phyloP scores from a whole-genome alignment of 2,329 filamentous ascomycete genomes.

The Fusarium coicis region DNA sequence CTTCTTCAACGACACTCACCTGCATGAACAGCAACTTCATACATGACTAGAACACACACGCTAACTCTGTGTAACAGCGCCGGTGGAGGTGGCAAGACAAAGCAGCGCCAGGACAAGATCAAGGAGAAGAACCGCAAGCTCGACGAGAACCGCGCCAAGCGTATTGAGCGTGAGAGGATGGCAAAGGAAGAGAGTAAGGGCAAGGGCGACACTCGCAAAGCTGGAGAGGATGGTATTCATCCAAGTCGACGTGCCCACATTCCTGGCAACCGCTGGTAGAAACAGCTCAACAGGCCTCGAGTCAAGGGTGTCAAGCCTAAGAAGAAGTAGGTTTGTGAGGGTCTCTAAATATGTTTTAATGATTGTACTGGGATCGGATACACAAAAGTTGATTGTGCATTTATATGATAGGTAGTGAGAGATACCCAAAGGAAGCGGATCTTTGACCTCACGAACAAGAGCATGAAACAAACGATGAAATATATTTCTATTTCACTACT shows the following conservation, averaged over 20 bases:
- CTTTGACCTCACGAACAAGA: slow-evolving; percentile 36
- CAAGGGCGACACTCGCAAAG: slow-evolving; percentile 37
- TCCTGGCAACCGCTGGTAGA: slow-evolving; percentile 34
- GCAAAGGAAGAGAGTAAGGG: slow-evolving; percentile 46
- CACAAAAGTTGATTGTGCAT: slow-evolving; percentile 36
- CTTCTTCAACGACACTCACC: slow-evolving; percentile 8
- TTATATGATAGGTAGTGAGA: slow-evolving; percentile 36
- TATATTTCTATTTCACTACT: background rate
- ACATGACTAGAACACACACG: background rate
- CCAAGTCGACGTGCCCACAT: slow-evolving; percentile 60
- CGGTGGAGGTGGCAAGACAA: slow-evolving; percentile 84
- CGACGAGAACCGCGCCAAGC: slow-evolving; percentile 69
- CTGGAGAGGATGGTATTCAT: slow-evolving; percentile 56
- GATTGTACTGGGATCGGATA: slow-evolving; percentile 20
- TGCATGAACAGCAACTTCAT: slow-evolving; percentile 7
- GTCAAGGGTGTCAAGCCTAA: background rate
- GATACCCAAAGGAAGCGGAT: slow-evolving; percentile 46
- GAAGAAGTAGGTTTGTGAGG: background rate
- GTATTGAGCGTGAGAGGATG: slow-evolving; percentile 59
- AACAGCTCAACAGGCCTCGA: background rate
- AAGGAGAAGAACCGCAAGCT: slow-evolving; percentile 87
- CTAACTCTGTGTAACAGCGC: slow-evolving; percentile 63
- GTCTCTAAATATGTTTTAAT: slow-evolving; percentile 13
- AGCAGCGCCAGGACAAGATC: slow-evolving; percentile 79
- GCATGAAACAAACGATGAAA: too few species aligned